Percentiles rank a stretch among this genome's conserved stretches.
These are phyloP conservation scores for Amauroascus niger DNA, from an alignment of 2,329 filamentous ascomycete genomes.

Conservation along the genomic window DNA sequence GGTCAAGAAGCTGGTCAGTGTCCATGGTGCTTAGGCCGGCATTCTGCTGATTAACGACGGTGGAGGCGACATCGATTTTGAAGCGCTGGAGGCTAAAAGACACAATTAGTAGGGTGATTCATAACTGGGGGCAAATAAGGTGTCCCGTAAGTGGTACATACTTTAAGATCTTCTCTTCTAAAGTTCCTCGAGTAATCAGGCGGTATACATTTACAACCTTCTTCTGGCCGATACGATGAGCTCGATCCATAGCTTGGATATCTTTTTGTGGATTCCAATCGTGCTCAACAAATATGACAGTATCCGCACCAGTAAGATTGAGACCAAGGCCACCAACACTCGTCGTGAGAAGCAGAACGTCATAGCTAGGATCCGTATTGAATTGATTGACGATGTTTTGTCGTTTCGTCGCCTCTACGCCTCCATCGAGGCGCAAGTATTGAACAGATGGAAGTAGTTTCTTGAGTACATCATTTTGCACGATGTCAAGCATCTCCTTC, in stretches of 20 bases:
- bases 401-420: constrained; percentile 82
- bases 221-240: constrained; percentile 97
- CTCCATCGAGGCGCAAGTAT: constrained; percentile 85
- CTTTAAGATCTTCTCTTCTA: constrained; percentile 96
- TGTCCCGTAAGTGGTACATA: constrained; percentile 33
- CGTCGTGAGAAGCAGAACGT: constrained; percentile 85
- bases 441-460: constrained; percentile 87
- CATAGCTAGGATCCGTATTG: constrained; percentile 94
- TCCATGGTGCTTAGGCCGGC: constrained; percentile 92
- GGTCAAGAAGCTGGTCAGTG: constrained; percentile 92
- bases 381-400: constrained; percentile 99
- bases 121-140: neutral
- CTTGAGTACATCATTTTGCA: constrained; percentile 84
- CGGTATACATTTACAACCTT: constrained; percentile 99
- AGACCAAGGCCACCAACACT: constrained; percentile 89
- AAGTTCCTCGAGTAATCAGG: constrained; percentile 84
- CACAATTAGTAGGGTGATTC: neutral
- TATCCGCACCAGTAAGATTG: constrained; percentile 93
- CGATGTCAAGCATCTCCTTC: constrained; percentile 99
- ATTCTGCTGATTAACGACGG: constrained; percentile 98
- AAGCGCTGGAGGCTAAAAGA: constrained; percentile 75
- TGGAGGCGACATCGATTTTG: constrained; percentile 97
- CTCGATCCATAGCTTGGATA: constrained; percentile 96
- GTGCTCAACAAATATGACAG: constrained; percentile 98
- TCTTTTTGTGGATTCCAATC: constrained; percentile 99